Conservation (phyloP, 2,329 filamentous ascomycete genomes). For the Penicillium sp. region DNA sequence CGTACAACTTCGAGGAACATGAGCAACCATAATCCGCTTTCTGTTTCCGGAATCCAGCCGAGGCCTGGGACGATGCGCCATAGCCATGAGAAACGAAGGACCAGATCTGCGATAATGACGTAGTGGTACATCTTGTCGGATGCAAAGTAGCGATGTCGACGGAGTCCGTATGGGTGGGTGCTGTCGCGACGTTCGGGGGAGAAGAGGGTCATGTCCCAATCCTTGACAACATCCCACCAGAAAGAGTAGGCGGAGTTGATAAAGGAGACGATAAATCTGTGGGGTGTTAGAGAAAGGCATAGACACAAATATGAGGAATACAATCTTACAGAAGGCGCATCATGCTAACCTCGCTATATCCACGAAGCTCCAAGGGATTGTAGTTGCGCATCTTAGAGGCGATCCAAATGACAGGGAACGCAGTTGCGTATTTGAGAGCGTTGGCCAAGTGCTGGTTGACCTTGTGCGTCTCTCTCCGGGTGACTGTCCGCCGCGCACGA, state of each 20-base stretch:
- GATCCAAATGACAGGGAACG: slow-evolving; percentile 86
- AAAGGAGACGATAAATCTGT: slow-evolving; percentile 69
- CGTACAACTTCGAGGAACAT: slow-evolving; percentile 83
- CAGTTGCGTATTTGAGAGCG: slow-evolving; percentile 89
- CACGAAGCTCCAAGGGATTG: slow-evolving; percentile 50
- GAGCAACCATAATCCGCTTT: slow-evolving; percentile 83
- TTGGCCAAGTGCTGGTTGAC: slow-evolving; percentile 89
- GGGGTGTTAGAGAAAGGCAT: neutral
- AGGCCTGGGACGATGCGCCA: slow-evolving; percentile 80
- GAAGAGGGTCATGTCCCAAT: slow-evolving; percentile 92
- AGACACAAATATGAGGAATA: neutral
- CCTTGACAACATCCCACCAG: slow-evolving; percentile 95
- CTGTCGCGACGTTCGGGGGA: slow-evolving; percentile 58
- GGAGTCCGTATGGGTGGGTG: slow-evolving; percentile 73
- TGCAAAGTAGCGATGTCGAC: slow-evolving; percentile 70
- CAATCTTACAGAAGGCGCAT: slow-evolving; percentile 54
- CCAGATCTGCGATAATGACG: slow-evolving; percentile 73
- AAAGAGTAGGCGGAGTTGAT: slow-evolving; percentile 93
- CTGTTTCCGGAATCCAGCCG: slow-evolving; percentile 79
- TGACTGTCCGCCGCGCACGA: slow-evolving; percentile 60
- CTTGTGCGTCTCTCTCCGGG: slow-evolving; percentile 56
- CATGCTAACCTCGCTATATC: slow-evolving; percentile 53
- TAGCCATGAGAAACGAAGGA: slow-evolving; percentile 86
- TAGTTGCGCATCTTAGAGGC: slow-evolving; percentile 69
- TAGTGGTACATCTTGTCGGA: slow-evolving; percentile 74